A percentile compares a stretch with the other conserved stretches of the same genome.
Conservation (phyloP, 1,284 basidiomycete species). For the Leucoagaricus sp. region DNA sequence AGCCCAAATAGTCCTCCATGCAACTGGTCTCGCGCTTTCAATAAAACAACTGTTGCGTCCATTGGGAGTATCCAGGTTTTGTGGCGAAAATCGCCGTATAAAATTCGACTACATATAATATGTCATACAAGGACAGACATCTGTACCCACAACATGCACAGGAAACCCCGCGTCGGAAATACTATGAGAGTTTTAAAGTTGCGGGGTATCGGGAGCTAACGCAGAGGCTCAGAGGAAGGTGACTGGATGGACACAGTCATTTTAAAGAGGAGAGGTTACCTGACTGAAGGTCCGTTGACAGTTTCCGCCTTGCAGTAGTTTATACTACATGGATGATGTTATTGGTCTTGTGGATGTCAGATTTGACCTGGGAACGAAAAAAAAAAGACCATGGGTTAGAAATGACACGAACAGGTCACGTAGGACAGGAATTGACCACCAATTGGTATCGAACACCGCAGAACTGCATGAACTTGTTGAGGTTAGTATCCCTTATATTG, state of each 20-base stretch:
- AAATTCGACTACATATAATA: neutral
- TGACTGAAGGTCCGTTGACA: neutral
- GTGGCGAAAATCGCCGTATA: too few species aligned
- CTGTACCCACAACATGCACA: neutral
- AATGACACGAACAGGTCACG: conserved; percentile 1
- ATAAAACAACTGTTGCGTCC: too few species aligned
- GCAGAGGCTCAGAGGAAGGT: neutral
- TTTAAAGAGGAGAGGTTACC: neutral
- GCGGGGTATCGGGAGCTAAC: neutral
- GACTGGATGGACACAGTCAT: neutral
- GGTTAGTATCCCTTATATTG: conserved; percentile 40
- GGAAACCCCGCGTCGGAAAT: neutral
- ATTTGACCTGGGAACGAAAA: conserved; percentile 1
- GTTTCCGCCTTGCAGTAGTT: neutral
- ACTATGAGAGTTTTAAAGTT: neutral
- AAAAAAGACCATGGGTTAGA: neutral
- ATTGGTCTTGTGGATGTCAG: neutral
- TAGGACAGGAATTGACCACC: conserved; percentile 24
- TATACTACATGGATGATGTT: neutral
- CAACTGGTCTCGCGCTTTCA: too few species aligned
- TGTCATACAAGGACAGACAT: neutral
- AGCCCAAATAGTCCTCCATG: too few species aligned
- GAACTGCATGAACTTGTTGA: conserved; percentile 53
- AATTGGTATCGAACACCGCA: conserved; percentile 51
- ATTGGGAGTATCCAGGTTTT: too few species aligned